A percentile compares a stretch with the other conserved stretches of the same genome.
Conservation (phyloP, 768 basidiomycete genomes). For the Trametes coccinea region DNA sequence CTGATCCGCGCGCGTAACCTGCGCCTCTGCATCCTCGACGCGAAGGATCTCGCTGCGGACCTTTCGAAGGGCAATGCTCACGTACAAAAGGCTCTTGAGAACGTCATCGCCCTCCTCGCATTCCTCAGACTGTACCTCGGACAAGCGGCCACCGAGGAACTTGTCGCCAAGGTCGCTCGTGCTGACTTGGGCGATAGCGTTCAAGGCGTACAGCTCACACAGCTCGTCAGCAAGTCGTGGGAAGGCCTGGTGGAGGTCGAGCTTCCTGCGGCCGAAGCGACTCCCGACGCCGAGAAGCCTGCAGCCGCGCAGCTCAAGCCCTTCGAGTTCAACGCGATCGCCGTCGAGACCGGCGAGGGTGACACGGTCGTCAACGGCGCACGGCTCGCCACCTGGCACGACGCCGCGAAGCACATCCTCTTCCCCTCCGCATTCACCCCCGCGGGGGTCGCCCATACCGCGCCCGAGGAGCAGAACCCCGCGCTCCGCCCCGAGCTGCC, state of each 20-base stretch:
- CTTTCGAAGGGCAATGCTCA: slow-evolving; percentile 37
- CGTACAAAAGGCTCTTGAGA: slow-evolving; percentile 40
- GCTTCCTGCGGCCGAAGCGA: slow-evolving; percentile 34
- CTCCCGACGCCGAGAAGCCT: slow-evolving; percentile 21
- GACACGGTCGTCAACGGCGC: slow-evolving; percentile 62
- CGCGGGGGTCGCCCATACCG: slow-evolving; percentile 34
- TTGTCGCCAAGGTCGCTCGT: slow-evolving; percentile 53
- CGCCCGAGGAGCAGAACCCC: slow-evolving; percentile 54
- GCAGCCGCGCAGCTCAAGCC: slow-evolving; percentile 43
- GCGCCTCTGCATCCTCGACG: slow-evolving; percentile 60
- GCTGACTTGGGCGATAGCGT: slow-evolving; percentile 47
- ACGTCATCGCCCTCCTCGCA: slow-evolving; percentile 68
- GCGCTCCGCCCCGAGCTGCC: slow-evolving; percentile 81
- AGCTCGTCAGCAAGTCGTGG: slow-evolving; percentile 65
- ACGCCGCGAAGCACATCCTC: slow-evolving; percentile 83
- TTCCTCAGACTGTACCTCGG: slow-evolving; percentile 87
- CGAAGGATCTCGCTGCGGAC: slow-evolving; percentile 50
- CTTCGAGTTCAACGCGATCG: slow-evolving; percentile 76
- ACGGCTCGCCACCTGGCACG: slow-evolving; percentile 72
- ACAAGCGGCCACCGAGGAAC: slow-evolving; percentile 51
- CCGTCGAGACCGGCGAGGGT: slow-evolving; percentile 59
- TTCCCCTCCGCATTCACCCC: slow-evolving; percentile 82
- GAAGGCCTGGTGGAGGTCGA: slow-evolving; percentile 60
- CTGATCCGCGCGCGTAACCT: slow-evolving; percentile 53
- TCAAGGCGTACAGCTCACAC: slow-evolving; percentile 48